Base-by-base conservation (phyloP, 257 asterid genomes). In the Anisodus acutangulus region DNA sequence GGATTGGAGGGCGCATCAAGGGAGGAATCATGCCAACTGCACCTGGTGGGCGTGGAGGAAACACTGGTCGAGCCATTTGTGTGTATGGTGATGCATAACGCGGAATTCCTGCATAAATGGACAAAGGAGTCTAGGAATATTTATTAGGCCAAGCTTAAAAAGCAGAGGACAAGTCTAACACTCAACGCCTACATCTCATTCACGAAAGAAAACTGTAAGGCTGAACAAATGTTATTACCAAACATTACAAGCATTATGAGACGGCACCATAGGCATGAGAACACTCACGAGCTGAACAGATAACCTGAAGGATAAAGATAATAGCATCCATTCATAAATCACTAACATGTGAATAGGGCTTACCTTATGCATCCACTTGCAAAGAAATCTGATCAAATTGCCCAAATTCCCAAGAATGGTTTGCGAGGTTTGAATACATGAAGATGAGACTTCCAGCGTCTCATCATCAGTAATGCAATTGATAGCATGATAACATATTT, bases 211-310 rank as follows among this genome's bases (percentile, higher is more conserved):
- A 84, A 83, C 86, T 86, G 85, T 89, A 90, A 90, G 89, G 88
- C 89, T 86, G 90, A 88, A 82, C 93, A 90, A 88, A 86, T 85
- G 86, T 67, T 87, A 92, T 95, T 92, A 94, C 99, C 97, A 91
- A 92, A 92, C 87, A 91, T 90, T 88, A 94, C 90, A 95, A 95
- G 92, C 92, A 95, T 92, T 88, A 90, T 90, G 93, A 91, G 96
- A 91, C 89, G 92, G 98, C 95, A 92, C 97, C 94, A 93, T 88
- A 92, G 95, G 94, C 92, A 94, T 90, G 94, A 93, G 89, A 94
- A 89, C 91, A 96, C 91, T 94, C 98, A 94, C 93, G 97, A 92
- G 95, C 95, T 87, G 97, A 91, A 94, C 90, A 93, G 85, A 93
- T 84, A 92, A 92, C 98, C 98, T 95, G 98, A 91, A 95, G 85